phyloP scores from a whole-genome alignment of 257 asterid genomes.

The Coffea eugenioides region DNA sequence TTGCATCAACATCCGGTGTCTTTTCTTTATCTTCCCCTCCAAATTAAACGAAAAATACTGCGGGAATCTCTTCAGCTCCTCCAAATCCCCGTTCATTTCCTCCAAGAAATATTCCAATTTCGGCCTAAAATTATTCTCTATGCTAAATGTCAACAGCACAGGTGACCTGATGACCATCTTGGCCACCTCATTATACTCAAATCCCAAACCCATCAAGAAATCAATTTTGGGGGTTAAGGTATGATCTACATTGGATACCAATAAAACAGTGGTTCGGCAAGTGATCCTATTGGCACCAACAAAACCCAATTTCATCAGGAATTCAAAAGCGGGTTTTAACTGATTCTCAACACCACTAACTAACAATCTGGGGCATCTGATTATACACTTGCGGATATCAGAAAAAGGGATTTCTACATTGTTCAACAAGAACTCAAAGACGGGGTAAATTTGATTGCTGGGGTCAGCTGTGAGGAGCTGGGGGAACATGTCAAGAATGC shows the following conservation, averaged over 20 bases:
- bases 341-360: conserved; percentile 50
- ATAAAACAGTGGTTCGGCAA: conserved; percentile 60
- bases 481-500: conserved; percentile 83
- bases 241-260: conserved; percentile 71
- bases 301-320: conserved; percentile 61
- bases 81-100: conserved; percentile 70
- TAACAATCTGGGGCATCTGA: conserved; percentile 71
- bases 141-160: conserved; percentile 75
- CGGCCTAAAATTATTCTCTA: conserved; percentile 74
- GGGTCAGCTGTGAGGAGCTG: conserved; percentile 75
- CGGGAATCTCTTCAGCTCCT: conserved; percentile 76
- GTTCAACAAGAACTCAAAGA: conserved; percentile 60
- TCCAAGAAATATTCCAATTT: conserved; percentile 60
- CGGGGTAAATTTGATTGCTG: conserved; percentile 52
- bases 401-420: conserved; percentile 52
- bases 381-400: conserved; percentile 48
- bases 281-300: conserved; percentile 48
- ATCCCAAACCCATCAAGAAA: conserved; percentile 57
- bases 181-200: conserved; percentile 50
- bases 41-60: conserved; percentile 81
- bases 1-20: conserved; percentile 59
- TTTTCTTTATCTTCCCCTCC: conserved; percentile 72
- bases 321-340: conserved; percentile 58
- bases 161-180: conserved; percentile 84
- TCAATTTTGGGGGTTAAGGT: conserved; percentile 69